These are phyloP conservation scores for Maudiozyma turicensis DNA, from an alignment of 805 yeast genomes.

Conservation along the genomic window DNA sequence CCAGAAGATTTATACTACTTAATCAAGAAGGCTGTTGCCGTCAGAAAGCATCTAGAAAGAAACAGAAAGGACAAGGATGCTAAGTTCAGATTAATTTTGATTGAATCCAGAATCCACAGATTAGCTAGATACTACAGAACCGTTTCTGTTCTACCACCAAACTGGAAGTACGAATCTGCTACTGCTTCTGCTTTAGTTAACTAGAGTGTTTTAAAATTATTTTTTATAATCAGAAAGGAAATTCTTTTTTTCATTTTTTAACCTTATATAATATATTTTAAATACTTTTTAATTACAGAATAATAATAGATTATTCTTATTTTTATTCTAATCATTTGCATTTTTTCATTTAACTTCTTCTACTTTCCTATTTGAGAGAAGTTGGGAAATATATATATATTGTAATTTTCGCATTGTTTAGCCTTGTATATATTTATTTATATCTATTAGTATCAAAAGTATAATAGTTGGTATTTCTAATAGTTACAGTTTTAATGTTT, in stretches of 20 bases:
- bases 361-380: no score
- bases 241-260: background rate
- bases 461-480: no score
- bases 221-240: background rate
- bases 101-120: slow-evolving; percentile 99
- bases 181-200: slow-evolving; percentile 99
- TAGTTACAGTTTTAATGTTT: no score
- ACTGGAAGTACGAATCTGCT: slow-evolving; percentile 99
- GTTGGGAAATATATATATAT: no score
- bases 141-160: slow-evolving; percentile 97
- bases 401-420: no score
- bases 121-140: slow-evolving; percentile 99
- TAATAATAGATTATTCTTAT: background rate
- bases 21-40: slow-evolving; percentile 98
- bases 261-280: background rate
- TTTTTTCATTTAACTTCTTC: background rate
- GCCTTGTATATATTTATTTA: no score
- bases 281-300: slow-evolving; percentile 1
- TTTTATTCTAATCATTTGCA: background rate
- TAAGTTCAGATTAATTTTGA: slow-evolving; percentile 99
- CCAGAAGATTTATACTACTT: slow-evolving; percentile 99
- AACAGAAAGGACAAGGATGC: slow-evolving; percentile 99
- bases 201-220: slow-evolving; percentile 39
- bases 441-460: no score
- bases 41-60: slow-evolving; percentile 99